Conservation (phyloP, 371 early-diverging fungal genomes). For the Thermomucor indicae-seudaticae region DNA sequence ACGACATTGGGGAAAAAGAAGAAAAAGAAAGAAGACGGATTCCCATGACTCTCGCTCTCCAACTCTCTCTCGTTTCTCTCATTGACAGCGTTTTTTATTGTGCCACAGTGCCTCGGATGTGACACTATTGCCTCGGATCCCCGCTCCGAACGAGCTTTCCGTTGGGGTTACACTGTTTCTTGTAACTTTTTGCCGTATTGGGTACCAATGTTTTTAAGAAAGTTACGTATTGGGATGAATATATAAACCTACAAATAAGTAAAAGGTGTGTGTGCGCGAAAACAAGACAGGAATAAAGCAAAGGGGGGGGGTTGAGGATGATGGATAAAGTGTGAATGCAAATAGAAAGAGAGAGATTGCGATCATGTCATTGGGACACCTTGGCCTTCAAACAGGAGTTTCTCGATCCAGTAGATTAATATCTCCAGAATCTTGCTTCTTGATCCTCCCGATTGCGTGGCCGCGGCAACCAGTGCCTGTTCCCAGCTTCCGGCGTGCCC, state of each 20-base stretch:
- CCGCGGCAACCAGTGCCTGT: conserved; percentile 34
- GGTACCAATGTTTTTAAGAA: neutral
- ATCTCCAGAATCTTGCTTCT: conserved; percentile 43
- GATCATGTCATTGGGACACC: conserved; percentile 28
- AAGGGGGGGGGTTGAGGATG: neutral
- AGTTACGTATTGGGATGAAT: neutral
- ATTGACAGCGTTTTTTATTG: too few species aligned
- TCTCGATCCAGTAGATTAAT: conserved; percentile 45
- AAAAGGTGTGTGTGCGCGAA: neutral
- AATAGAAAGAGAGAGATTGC: too few species aligned
- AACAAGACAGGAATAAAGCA: neutral
- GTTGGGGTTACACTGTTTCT: too few species aligned
- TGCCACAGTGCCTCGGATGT: too few species aligned
- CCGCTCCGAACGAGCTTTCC: too few species aligned
- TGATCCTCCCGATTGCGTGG: conserved; percentile 24
- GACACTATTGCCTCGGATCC: too few species aligned
- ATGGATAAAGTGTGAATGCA: neutral
- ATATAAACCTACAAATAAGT: neutral
- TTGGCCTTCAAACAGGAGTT: conserved; percentile 41
- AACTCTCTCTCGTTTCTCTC: too few species aligned
- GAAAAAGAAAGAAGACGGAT: neutral
- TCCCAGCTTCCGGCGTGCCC: conserved; percentile 25
- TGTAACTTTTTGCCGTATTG: too few species aligned
- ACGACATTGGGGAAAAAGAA: neutral
- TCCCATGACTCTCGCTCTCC: too few species aligned